phyloP scores from a whole-genome alignment of 202 grass and related monocot genomes.

The Schoenoplectus tabernaemontani region DNA sequence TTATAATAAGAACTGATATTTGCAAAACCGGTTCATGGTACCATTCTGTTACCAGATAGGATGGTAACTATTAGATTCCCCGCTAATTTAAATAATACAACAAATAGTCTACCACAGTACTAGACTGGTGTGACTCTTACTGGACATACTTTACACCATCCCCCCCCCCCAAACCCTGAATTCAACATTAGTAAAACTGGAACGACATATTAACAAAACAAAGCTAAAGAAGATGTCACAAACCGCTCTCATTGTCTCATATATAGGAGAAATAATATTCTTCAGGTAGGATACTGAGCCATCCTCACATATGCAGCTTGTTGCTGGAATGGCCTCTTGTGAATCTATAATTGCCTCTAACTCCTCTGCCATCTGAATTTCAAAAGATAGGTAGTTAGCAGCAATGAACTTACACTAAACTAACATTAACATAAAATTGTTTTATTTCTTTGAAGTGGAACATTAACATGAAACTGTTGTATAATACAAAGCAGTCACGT shows the following conservation, averaged over 20 bases:
- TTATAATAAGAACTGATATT: not conserved
- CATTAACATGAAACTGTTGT: not conserved
- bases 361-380: conserved; percentile 86
- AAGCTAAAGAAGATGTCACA: conserved; percentile 22
- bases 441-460: no score
- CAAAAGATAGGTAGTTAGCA: not conserved
- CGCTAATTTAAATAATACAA: not conserved
- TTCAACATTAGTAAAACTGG: no score
- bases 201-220: conserved; percentile 24
- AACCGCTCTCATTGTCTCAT: conserved; percentile 65
- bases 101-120: not conserved
- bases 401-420: not conserved
- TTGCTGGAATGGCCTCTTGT: conserved; percentile 50
- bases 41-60: not conserved
- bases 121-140: not conserved
- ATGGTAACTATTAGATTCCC: not conserved
- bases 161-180: no score
- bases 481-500: conserved; percentile 2
- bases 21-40: not conserved
- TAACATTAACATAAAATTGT: not conserved
- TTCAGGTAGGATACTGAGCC: conserved; percentile 58
- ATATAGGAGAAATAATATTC: conserved; percentile 78
- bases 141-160: not conserved
- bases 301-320: conserved; percentile 44
- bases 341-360: conserved; percentile 89